Evolutionary conservation across 164 flowering plant genomes (phyloP).

Genomic region (Aristolochia californica): DNA sequence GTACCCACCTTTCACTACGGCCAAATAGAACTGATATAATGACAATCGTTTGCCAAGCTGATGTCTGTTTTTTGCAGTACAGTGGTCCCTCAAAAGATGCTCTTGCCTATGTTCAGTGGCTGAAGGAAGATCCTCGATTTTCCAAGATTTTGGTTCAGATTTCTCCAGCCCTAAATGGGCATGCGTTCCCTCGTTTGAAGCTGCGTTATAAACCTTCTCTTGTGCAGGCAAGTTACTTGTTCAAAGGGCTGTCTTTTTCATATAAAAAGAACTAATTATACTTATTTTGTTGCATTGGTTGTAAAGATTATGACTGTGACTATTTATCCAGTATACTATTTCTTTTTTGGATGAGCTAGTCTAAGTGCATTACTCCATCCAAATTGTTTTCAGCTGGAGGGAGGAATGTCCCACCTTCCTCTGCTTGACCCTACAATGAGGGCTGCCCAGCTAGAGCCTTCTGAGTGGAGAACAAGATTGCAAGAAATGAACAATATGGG

Average conservation of each 20-base stretch:
- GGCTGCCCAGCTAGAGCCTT: conserved; percentile 69
- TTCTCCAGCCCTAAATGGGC: conserved; percentile 64
- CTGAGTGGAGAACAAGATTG: conserved; percentile 71
- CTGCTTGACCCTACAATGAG: conserved; percentile 70
- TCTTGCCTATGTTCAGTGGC: conserved; percentile 63
- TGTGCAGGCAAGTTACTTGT: conserved; percentile 58
- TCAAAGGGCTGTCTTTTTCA: not conserved
- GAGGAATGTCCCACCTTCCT: conserved; percentile 77
- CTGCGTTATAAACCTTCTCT: conserved; percentile 86
- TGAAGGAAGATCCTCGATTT: conserved; percentile 61
- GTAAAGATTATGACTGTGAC: no score
- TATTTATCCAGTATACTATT: no score
- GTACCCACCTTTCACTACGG: not conserved
- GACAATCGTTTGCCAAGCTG: conserved; percentile 1
- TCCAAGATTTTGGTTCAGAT: conserved; percentile 69
- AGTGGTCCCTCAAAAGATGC: conserved; percentile 84
- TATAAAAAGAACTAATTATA: no score
- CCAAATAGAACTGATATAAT: not conserved
- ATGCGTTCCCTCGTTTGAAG: conserved; percentile 83
- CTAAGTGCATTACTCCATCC: no score
- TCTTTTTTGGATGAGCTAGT: no score
- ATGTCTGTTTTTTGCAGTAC: conserved; percentile 41
- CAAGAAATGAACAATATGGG: conserved; percentile 23
- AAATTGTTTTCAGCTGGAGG: conserved; percentile 47
- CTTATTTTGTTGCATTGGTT: no score